Percentiles rank a stretch among this genome's conserved stretches.
These are phyloP conservation scores for Alternaria panax DNA, from an alignment of 2,329 filamentous ascomycete genomes.

Conservation along the genomic window DNA sequence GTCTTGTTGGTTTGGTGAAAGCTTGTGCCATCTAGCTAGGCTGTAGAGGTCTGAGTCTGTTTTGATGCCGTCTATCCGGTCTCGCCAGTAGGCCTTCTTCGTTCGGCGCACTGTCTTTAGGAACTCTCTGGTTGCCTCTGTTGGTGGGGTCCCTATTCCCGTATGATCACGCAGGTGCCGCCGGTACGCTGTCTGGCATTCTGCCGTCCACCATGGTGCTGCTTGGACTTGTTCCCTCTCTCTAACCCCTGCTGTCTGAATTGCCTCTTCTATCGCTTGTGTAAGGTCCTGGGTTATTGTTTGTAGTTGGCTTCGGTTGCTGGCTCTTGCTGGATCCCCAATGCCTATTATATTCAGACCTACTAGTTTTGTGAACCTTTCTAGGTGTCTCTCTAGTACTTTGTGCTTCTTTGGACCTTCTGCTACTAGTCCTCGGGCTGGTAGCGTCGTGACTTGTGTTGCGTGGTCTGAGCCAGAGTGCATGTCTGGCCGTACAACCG, in stretches of 20 bases:
- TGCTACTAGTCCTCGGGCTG: not conserved
- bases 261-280: not conserved
- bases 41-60: slow-evolving; percentile 1
- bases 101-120: not conserved
- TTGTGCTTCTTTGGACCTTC: not conserved
- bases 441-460: slow-evolving; percentile 8
- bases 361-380: slow-evolving; percentile 4
- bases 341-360: not conserved
- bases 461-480: slow-evolving; percentile 11
- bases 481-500: not conserved
- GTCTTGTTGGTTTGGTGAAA: not conserved
- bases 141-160: no score
- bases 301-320: no score
- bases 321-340: no score
- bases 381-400: not conserved
- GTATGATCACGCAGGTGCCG: no score
- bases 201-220: no score
- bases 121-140: not conserved
- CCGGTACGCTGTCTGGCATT: no score
- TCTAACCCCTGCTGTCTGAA: no score
- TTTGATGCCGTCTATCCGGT: not conserved
- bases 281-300: not conserved
- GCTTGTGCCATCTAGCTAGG: slow-evolving; percentile 9
- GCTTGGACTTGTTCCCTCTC: no score
- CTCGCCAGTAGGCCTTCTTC: slow-evolving; percentile 7